Percentiles rank a stretch among this genome's conserved stretches.
These are phyloP conservation scores for Viola pubescens DNA, from an alignment of 441 rosid species.

Conservation along the genomic window DNA sequence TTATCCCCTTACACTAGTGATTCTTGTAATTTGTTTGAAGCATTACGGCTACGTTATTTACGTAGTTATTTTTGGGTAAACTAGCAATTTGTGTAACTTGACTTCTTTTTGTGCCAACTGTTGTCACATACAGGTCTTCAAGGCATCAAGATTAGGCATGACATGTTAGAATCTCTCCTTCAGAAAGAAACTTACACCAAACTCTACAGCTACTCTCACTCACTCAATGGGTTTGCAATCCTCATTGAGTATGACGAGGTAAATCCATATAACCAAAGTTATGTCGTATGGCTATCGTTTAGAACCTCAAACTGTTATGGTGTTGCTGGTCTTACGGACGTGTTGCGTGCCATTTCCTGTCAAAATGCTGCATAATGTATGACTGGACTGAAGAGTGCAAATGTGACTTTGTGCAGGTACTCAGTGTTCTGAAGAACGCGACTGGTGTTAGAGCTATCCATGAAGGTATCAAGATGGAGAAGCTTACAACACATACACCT, in stretches of 20 bases:
- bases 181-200: background rate
- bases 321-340: no score
- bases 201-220: no score
- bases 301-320: no score
- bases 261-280: no score
- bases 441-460: conserved; percentile 32
- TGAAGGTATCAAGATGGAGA: conserved; percentile 42
- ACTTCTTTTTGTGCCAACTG: conserved; percentile 11
- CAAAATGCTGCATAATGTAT: no score
- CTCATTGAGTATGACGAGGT: no score
- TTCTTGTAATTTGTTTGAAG: conserved; percentile 1
- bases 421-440: conserved; percentile 24
- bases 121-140: conserved; percentile 53
- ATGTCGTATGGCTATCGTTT: no score
- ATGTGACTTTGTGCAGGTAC: conserved; percentile 23
- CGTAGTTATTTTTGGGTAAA: no score
- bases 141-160: conserved; percentile 64
- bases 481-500: conserved; percentile 20
- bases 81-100: background rate
- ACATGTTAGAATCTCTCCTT: conserved; percentile 31
- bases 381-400: no score
- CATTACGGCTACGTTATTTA: conserved; percentile 6
- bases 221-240: no score
- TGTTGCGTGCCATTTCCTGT: no score
- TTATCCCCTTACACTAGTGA: background rate